Conservation (phyloP, 2,329 filamentous ascomycete genomes). For the Amauroascus niger region DNA sequence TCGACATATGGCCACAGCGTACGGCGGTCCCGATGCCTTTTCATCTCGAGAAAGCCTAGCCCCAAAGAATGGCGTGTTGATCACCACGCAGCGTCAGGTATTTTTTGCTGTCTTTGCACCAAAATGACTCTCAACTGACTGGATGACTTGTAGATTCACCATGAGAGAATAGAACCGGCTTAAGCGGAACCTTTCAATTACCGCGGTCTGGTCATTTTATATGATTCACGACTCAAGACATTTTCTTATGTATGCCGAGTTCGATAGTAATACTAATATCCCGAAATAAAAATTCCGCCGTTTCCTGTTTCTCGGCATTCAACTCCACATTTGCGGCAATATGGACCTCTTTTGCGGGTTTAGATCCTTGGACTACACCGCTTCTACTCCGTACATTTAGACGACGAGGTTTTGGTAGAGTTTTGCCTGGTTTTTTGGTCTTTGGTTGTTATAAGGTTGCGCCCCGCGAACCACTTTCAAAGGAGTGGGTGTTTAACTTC, state of each 20-base stretch:
- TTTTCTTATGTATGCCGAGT: no score
- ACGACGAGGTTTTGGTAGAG: not conserved
- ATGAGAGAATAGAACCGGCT: not conserved
- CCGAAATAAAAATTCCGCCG: no score
- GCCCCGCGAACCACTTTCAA: no score
- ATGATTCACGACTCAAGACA: no score
- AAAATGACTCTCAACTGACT: not conserved
- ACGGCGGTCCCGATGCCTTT: not conserved
- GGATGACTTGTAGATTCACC: not conserved
- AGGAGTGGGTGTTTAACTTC: no score
- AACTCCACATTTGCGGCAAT: no score
- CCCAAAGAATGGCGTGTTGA: not conserved
- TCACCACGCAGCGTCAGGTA: constrained; percentile 10
- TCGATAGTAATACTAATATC: no score
- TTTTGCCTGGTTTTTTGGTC: no score
- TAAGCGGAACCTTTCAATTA: not conserved
- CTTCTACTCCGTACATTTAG: not conserved
- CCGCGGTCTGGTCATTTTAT: no score
- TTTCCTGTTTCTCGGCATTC: no score
- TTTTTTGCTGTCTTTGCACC: not conserved
- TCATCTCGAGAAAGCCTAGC: constrained; percentile 8
- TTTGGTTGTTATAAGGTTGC: no score
- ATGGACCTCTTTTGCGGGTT: not conserved
- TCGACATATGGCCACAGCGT: constrained; percentile 1
- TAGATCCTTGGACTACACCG: not conserved